These are phyloP conservation scores for Teunomyces lycoperdinae DNA, from an alignment of 805 yeast species.

Conservation along the genomic window DNA sequence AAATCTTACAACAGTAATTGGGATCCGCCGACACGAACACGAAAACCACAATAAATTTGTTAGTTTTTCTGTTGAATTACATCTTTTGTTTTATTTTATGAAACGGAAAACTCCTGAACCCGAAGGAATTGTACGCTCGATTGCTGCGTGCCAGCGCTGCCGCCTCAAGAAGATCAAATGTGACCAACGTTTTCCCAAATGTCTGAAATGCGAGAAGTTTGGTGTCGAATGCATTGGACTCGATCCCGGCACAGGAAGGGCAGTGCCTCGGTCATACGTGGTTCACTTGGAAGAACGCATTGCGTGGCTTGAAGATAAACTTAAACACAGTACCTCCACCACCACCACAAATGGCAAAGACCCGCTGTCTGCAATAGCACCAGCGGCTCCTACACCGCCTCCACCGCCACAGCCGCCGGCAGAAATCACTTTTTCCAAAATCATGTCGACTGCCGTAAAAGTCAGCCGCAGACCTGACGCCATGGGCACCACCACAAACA, in stretches of 20 bases:
- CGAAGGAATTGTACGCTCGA: constrained; percentile 55
- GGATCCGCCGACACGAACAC: too few relatives aligned
- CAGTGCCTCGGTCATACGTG: constrained; percentile 77
- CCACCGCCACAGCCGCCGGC: background rate
- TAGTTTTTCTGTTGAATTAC: too few relatives aligned
- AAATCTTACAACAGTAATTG: background rate
- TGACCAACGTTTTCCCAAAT: constrained; percentile 65
- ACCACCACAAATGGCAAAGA: background rate
- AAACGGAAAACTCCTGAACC: background rate
- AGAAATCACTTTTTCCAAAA: constrained; percentile 65
- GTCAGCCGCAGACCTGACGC: constrained; percentile 28
- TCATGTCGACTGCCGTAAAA: constrained; percentile 76
- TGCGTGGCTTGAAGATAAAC: constrained; percentile 49
- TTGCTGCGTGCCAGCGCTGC: constrained; percentile 86
- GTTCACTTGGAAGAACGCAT: constrained; percentile 68
- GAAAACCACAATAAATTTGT: too few relatives aligned
- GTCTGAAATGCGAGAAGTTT: constrained; percentile 61
- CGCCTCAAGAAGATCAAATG: constrained; percentile 64
- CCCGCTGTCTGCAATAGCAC: background rate
- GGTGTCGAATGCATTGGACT: constrained; percentile 75
- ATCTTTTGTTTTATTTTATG: background rate
- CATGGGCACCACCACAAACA: background rate
- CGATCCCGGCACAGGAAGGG: constrained; percentile 87
- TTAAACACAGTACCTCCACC: constrained; percentile 30
- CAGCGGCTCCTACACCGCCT: background rate